Conservation (phyloP, 306 rosid genomes). For the Cicer bijugum region DNA sequence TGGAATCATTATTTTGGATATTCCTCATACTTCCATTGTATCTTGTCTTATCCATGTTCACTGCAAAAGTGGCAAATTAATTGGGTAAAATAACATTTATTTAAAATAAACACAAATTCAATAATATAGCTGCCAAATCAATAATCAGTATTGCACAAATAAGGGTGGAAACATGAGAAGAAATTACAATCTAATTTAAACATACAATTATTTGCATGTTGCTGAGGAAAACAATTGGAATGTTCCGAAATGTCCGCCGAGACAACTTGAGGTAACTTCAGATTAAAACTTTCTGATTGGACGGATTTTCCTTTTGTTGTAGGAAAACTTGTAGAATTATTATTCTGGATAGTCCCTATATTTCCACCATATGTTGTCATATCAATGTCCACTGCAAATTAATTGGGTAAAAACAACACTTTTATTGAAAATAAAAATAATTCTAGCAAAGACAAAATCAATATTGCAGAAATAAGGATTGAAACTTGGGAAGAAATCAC, state of each 20-base stretch:
- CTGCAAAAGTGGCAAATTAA: too few relatives aligned
- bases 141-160: too few relatives aligned
- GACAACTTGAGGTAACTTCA: conserved; percentile 20
- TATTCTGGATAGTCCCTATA: background rate
- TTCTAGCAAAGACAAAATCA: background rate
- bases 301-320: background rate
- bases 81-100: too few relatives aligned
- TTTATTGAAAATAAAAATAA: too few relatives aligned
- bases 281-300: conserved; percentile 10
- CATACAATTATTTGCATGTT: too few relatives aligned
- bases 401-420: too few relatives aligned
- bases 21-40: too few relatives aligned
- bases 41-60: too few relatives aligned
- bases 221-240: background rate
- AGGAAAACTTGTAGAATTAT: background rate
- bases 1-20: too few relatives aligned
- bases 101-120: too few relatives aligned
- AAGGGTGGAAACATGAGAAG: background rate
- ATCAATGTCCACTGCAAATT: background rate
- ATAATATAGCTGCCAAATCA: too few relatives aligned
- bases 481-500: background rate
- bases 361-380: background rate
- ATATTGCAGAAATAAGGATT: background rate
- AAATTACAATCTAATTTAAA: background rate
- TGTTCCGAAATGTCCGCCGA: conserved; percentile 27